These are phyloP conservation scores for Thamnidium elegans DNA, from an alignment of 192 early-diverging fungal genomes.

Conservation along the genomic window DNA sequence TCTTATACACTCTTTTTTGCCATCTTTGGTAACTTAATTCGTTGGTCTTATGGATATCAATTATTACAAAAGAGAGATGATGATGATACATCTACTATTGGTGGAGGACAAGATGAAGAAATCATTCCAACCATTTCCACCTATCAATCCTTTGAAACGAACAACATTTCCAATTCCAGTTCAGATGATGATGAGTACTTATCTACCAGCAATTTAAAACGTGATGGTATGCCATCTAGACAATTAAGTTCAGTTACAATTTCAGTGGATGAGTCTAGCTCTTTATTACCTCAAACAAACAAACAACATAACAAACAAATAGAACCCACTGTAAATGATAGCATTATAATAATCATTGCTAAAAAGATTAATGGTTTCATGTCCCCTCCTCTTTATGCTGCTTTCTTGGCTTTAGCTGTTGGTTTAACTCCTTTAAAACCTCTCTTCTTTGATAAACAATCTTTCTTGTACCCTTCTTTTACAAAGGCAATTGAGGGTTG, in stretches of 20 bases:
- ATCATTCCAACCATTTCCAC: neutral
- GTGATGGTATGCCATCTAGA: slow-evolving; percentile 3
- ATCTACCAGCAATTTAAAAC: neutral
- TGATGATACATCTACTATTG: slow-evolving; percentile 1
- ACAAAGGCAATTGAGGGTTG: slow-evolving; percentile 68
- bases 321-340: neutral
- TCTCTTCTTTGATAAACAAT: slow-evolving; percentile 56
- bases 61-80: slow-evolving; percentile 42
- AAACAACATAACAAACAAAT: neutral
- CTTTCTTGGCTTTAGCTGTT: slow-evolving; percentile 60
- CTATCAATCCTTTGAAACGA: slow-evolving; percentile 8
- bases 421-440: slow-evolving; percentile 63
- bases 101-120: slow-evolving; percentile 2
- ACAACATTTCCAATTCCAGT: neutral
- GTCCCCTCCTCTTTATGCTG: slow-evolving; percentile 73
- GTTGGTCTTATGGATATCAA: slow-evolving; percentile 78
- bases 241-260: slow-evolving; percentile 17
- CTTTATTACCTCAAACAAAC: slow-evolving; percentile 8
- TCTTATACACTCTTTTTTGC: slow-evolving; percentile 80
- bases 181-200: neutral
- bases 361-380: slow-evolving; percentile 37
- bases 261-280: slow-evolving; percentile 7
- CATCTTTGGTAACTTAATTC: slow-evolving; percentile 75
- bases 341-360: neutral
- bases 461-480: slow-evolving; percentile 49